These are phyloP conservation scores for Tolypocladium amazonense DNA, from an alignment of 2,329 filamentous ascomycete genomes.

Conservation along the genomic window DNA sequence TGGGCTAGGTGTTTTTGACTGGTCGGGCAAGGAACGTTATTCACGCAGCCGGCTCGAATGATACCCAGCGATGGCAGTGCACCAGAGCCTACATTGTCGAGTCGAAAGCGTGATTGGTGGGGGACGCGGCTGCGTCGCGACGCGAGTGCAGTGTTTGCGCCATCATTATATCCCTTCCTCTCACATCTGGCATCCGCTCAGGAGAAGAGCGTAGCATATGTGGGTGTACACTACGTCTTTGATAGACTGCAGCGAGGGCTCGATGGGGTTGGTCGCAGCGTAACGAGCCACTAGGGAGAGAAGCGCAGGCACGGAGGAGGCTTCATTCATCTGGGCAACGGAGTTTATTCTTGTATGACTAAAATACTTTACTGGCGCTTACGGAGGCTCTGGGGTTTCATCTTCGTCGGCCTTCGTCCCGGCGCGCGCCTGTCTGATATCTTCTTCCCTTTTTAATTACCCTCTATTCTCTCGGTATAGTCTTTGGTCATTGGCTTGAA, in stretches of 20 bases:
- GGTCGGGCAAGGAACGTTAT: background rate
- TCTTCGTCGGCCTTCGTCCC: background rate
- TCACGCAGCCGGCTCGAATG: constrained; percentile 4
- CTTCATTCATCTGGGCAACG: constrained; percentile 18
- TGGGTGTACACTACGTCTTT: background rate
- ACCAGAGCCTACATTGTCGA: constrained; percentile 3
- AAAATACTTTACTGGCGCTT: constrained; percentile 12
- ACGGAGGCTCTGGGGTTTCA: constrained; percentile 4
- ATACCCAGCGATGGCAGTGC: constrained; percentile 7
- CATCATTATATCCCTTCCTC: background rate
- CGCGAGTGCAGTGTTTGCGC: background rate
- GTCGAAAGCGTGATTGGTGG: background rate
- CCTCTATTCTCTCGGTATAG: background rate
- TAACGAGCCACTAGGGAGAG: background rate
- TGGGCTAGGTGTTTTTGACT: constrained; percentile 7
- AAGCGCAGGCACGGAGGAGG: background rate
- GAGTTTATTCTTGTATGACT: constrained; percentile 23
- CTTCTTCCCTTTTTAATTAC: background rate
- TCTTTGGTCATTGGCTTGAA: background rate
- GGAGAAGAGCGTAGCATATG: background rate
- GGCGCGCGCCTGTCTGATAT: background rate
- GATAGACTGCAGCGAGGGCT: background rate
- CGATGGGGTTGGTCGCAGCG: background rate
- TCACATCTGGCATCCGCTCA: background rate
- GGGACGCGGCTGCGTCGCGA: background rate